phyloP scores from a whole-genome alignment of 768 basidiomycete genomes.

The Gelatoporia subvermispora region DNA sequence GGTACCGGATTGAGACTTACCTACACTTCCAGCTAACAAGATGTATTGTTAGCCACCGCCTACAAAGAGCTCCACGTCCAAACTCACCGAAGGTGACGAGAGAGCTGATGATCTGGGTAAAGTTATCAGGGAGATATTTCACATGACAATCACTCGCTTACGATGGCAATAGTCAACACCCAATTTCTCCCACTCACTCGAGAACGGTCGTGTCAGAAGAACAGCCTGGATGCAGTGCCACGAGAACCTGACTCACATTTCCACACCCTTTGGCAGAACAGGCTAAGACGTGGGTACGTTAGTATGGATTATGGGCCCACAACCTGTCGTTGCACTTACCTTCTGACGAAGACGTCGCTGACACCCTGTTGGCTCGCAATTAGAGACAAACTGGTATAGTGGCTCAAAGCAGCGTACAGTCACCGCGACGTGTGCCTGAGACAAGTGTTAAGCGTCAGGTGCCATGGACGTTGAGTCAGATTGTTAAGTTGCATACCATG shows the following conservation, averaged over 20 bases:
- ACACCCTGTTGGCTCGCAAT: slow-evolving; percentile 12
- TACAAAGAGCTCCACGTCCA: too few relatives aligned
- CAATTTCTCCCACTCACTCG: slow-evolving; percentile 18
- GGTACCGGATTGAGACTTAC: background rate
- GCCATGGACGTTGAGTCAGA: background rate
- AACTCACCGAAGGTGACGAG: slow-evolving; percentile 1
- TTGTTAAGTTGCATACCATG: slow-evolving; percentile 6
- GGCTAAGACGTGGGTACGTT: slow-evolving; percentile 2
- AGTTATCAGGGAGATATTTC: too few relatives aligned
- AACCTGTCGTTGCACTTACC: too few relatives aligned
- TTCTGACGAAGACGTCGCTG: slow-evolving; percentile 20
- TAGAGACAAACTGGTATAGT: background rate
- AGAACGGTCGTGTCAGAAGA: background rate
- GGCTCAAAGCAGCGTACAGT: slow-evolving; percentile 3
- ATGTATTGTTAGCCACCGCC: background rate
- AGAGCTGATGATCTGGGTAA: background rate
- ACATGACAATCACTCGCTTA: slow-evolving; percentile 4
- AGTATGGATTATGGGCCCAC: background rate
- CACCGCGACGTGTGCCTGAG: slow-evolving; percentile 7
- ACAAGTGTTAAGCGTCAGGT: background rate
- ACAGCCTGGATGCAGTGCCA: background rate
- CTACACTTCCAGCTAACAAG: slow-evolving; percentile 2
- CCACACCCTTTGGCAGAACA: slow-evolving; percentile 23
- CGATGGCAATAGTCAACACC: slow-evolving; percentile 15
- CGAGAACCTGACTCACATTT: slow-evolving; percentile 5